phyloP scores from a whole-genome alignment of 139 green algal species.

The Chlorella vulgaris region DNA sequence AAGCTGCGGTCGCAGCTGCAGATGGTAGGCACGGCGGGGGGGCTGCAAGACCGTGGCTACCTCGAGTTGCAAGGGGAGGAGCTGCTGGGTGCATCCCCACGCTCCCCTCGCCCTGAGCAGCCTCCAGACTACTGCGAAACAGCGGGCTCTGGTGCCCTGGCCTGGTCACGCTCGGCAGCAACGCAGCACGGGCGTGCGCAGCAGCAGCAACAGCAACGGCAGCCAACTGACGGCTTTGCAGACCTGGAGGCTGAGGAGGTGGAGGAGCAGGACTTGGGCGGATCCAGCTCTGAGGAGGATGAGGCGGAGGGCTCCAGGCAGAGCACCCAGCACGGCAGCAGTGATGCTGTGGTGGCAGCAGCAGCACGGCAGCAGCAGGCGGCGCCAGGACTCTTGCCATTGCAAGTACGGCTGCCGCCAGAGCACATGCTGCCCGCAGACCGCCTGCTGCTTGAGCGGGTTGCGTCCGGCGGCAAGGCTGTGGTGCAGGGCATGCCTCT shows the following conservation, averaged over 20 bases:
- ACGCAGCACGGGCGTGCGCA: not conserved
- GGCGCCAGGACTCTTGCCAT: too few species aligned
- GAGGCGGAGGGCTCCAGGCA: not conserved
- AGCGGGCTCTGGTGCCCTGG: too few species aligned
- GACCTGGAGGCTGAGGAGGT: slow-evolving; percentile 22
- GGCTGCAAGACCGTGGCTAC: not conserved
- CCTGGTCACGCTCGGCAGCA: too few species aligned
- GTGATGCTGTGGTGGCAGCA: too few species aligned
- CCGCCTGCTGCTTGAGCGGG: not conserved
- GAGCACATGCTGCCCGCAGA: not conserved
- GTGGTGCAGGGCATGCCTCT: too few species aligned
- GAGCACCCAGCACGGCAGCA: not conserved
- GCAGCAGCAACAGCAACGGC: not conserved
- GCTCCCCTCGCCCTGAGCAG: not conserved
- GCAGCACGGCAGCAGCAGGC: too few species aligned
- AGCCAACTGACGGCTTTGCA: slow-evolving; percentile 7
- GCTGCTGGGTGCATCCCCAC: not conserved
- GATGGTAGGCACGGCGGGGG: not conserved
- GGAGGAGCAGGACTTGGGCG: slow-evolving; percentile 28
- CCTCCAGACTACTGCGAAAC: too few species aligned
- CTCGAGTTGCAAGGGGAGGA: not conserved
- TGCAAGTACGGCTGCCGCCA: not conserved
- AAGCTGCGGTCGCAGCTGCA: slow-evolving; percentile 11
- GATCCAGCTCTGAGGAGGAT: not conserved
- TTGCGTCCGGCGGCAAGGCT: too few species aligned